Base-by-base conservation (phyloP, 2,329 filamentous ascomycete species). In the Penicillium sp. region DNA sequence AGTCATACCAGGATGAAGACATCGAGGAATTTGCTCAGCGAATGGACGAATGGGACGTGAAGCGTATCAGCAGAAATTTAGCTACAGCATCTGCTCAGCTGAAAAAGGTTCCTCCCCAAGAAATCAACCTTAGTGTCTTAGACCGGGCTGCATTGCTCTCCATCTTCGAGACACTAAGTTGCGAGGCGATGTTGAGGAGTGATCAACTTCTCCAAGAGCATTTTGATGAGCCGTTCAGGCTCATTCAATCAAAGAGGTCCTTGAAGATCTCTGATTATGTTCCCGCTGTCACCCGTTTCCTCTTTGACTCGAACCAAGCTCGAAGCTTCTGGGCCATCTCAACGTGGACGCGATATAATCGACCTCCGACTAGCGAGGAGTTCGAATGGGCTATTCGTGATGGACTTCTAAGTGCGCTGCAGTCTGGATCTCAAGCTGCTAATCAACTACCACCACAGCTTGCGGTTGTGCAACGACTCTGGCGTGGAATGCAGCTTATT, bases 361-460 rank as follows among this genome's bases (percentile, higher is more conserved):
- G 86, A 13, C 80, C 83, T 22, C 83, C 96, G 54, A 87, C 88
- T 0, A 81, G 84, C 10, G 83, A 87, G 38, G 90, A 95, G 65
- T 98, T 97, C 73, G 91, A 97, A 46, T 96, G 91, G 89, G 91
- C 91, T 11, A 87, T 97, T 43, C 88, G 88, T 64, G 89, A 91
- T 62, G 87, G 89, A 37, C 81, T 98, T 19, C 80, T 87, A 40
- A 81, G 84, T 58, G 88, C 87, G 7, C 87, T 97, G 61, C 79
- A 84, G 53, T 82, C 84, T 30, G 87, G 89, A 1, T 84, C 85
- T 52, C 79, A 82, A 61, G 83, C 81, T 57, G 84, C 84, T 22
- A 75, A 81, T 16, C 82, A 82, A 64, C 66, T 78, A 58, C 84
- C 84, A 25, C 75, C 81, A 16, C 82, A 82, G 64, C 67, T 78